Evolutionary conservation across 306 rosid genomes (phyloP).

Genomic region (Morella rubra): DNA sequence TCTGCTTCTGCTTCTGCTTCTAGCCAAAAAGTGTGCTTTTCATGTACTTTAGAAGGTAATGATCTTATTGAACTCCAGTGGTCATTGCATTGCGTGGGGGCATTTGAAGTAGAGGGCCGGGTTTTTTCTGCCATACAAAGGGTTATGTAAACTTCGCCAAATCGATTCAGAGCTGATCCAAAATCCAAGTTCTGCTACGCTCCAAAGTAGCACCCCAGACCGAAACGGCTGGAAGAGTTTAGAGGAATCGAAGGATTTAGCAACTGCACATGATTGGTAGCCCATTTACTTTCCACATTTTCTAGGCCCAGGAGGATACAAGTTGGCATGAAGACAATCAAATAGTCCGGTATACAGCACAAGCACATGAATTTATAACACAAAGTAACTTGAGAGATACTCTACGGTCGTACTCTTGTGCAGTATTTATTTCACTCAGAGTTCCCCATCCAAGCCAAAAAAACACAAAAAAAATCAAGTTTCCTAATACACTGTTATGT

Average conservation of each 20-base stretch:
- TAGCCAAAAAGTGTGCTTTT: not conserved
- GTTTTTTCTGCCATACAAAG: too few species aligned
- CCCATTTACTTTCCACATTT: slow-evolving; percentile 12
- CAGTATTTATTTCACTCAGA: slow-evolving; percentile 30
- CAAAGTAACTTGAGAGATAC: slow-evolving; percentile 9
- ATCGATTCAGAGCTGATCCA: too few species aligned
- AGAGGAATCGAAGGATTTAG: not conserved
- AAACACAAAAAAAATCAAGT: slow-evolving; percentile 16
- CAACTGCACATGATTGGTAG: not conserved
- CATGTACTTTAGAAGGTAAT: too few species aligned
- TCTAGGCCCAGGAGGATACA: not conserved
- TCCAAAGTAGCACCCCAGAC: too few species aligned
- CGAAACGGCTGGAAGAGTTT: not conserved
- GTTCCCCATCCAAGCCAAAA: too few species aligned
- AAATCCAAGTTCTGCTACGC: too few species aligned
- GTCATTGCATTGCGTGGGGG: too few species aligned
- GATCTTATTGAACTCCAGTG: too few species aligned
- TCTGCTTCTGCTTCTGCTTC: too few species aligned
- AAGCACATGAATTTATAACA: slow-evolving; percentile 29
- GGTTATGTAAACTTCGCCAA: too few species aligned
- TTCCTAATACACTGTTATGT: slow-evolving; percentile 26
- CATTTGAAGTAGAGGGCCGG: too few species aligned
- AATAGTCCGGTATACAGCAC: slow-evolving; percentile 10
- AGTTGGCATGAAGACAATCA: not conserved
- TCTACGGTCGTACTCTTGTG: slow-evolving; percentile 32